Percentiles rank a stretch among this genome's conserved stretches.
phyloP scores from a whole-genome alignment of 768 basidiomycete species.

The Macrocybe gigantea region DNA sequence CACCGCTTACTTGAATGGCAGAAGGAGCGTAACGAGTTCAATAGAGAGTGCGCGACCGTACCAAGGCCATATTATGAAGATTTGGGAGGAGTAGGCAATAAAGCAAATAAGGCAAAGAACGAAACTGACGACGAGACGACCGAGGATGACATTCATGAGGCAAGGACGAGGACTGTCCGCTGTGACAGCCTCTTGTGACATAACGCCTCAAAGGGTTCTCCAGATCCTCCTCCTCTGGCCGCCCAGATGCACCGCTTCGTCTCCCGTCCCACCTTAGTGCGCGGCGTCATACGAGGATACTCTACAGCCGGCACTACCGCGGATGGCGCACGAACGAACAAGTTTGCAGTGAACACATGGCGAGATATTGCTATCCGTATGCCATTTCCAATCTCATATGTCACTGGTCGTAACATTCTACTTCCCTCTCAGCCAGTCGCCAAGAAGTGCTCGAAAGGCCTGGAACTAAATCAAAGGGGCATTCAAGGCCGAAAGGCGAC shows the following conservation, averaged over 20 bases:
- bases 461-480: not conserved
- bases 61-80: slow-evolving; percentile 91
- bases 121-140: slow-evolving; percentile 58
- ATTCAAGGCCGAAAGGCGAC: not conserved
- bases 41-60: slow-evolving; percentile 72
- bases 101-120: slow-evolving; percentile 76
- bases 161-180: too few relatives aligned
- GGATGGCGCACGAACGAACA: slow-evolving; percentile 4
- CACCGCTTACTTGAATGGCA: slow-evolving; percentile 83
- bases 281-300: slow-evolving; percentile 3
- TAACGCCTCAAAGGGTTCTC: not conserved
- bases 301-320: slow-evolving; percentile 1
- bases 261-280: slow-evolving; percentile 1
- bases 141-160: slow-evolving; percentile 21
- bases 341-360: slow-evolving; percentile 16
- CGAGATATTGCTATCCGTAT: slow-evolving; percentile 28
- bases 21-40: slow-evolving; percentile 67
- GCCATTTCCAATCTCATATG: slow-evolving; percentile 7
- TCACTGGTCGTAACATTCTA: not conserved
- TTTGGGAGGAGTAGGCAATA: slow-evolving; percentile 84
- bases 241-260: slow-evolving; percentile 6
- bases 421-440: slow-evolving; percentile 8
- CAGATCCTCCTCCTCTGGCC: not conserved
- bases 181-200: not conserved
- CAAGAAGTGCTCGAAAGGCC: slow-evolving; percentile 10